Evolutionary conservation across 208 protist genomes (phyloP), one percentile per base, ranked within the genome.

Genomic region (Spongospora subterranea): DNA sequence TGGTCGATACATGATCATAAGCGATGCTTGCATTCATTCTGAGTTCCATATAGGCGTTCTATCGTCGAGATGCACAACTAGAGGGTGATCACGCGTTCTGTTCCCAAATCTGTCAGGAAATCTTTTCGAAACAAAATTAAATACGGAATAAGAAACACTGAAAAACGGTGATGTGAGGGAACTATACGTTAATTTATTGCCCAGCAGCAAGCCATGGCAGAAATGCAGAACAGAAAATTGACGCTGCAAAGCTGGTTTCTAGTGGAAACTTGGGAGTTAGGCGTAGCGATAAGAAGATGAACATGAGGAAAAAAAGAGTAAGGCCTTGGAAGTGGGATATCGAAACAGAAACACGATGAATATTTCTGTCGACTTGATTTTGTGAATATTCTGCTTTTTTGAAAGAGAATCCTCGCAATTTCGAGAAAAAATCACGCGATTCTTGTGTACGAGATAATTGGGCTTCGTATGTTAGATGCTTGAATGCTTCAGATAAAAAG

Each of bases 331-430:
- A 43, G n/a, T 82, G 71, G 17, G 71, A 6, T 20, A 82, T 82
- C 6, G 71, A 82, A 20, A 82, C 71, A 6, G 71, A 82, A 6
- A 82, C 71, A n/a, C 71, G 71, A 13, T 17, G n/a, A 43, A 82
- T 13, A 43, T 82, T 82, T n/a, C 35, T 82, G 17, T 82, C 71
- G n/a, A 82, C 71, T 6, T 35, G 6, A 20, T 45, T n/a, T n/a
- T 82, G 71, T 6, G 71, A 45, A n/a, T 39, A 82, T 35, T 13
- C 40, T 20, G n/a, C n/a, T 43, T 35, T 6, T 43, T 82, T 82
- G 35, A 82, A 43, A 35, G 71, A 82, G 71, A 82, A 82, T n/a
- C 71, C 71, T 20, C 71, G 71, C 71, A 82, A n/a, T n/a, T 82
- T 82, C 6, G 35, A 45, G 71, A 82, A 82, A 43, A 82, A 82